A percentile compares a stretch with the other conserved stretches of the same genome.
These are phyloP conservation scores for Boletus edulis DNA, from an alignment of 768 basidiomycete species.

Conservation along the genomic window DNA sequence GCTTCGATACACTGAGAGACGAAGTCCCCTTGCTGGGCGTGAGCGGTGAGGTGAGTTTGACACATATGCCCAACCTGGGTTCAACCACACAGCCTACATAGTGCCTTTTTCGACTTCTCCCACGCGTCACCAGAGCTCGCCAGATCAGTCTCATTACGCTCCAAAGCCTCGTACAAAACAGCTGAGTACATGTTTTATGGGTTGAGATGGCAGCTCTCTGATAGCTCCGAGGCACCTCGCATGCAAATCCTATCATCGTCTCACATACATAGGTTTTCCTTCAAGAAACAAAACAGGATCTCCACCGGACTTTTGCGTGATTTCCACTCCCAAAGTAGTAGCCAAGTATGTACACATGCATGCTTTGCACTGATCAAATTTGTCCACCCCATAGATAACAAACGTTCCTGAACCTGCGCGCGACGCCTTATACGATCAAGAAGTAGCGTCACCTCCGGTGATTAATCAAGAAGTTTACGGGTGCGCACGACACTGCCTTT, in stretches of 20 bases:
- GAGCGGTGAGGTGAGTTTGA: constrained; percentile 7
- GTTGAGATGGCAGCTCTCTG: background rate
- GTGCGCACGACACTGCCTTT: too few species aligned
- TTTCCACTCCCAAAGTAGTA: too few species aligned
- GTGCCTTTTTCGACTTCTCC: constrained; percentile 10
- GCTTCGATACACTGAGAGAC: constrained; percentile 1
- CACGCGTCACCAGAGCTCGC: background rate
- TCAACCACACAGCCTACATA: constrained; percentile 10
- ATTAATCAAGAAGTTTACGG: too few species aligned
- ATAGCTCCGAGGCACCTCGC: too few species aligned
- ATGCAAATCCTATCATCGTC: too few species aligned
- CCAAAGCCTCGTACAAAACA: background rate
- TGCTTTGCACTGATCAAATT: too few species aligned
- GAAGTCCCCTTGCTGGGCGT: background rate
- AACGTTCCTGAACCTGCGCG: background rate
- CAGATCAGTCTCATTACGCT: constrained; percentile 1
- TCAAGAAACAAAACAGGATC: too few species aligned
- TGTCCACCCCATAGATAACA: too few species aligned
- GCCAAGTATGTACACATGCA: too few species aligned
- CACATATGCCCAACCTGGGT: constrained; percentile 11
- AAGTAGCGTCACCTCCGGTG: background rate
- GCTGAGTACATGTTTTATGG: background rate
- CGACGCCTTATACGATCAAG: background rate
- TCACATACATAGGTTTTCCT: too few species aligned
- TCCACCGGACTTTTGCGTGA: too few species aligned